A percentile compares a stretch with the other conserved stretches of the same genome.
Conservation (phyloP, 2,329 filamentous ascomycete species). For the Gnomoniopsis smithogilvyi region DNA sequence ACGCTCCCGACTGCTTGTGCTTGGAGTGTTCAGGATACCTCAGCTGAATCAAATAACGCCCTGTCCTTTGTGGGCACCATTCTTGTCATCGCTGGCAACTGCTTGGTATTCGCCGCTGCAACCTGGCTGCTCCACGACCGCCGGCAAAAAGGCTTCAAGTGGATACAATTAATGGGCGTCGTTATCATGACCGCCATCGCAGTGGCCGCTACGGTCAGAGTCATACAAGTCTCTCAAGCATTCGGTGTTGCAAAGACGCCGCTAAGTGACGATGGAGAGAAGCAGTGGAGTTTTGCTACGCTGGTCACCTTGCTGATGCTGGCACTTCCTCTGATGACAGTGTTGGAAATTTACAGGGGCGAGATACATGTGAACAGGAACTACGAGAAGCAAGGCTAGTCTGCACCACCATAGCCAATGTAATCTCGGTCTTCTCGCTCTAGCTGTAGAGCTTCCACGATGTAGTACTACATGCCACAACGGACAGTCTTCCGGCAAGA, state of each 20-base stretch:
- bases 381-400: neutral
- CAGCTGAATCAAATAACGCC: constrained; percentile 35
- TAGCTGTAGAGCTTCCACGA: too few species aligned
- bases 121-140: constrained; percentile 64
- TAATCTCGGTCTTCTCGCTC: too few species aligned
- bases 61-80: constrained; percentile 58
- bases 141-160: constrained; percentile 50
- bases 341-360: constrained; percentile 48
- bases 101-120: constrained; percentile 54
- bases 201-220: constrained; percentile 54
- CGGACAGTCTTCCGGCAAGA: too few species aligned
- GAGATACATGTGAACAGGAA: constrained; percentile 4
- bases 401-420: too few species aligned
- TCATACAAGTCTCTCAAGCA: constrained; percentile 57
- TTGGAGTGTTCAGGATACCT: constrained; percentile 41
- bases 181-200: constrained; percentile 55
- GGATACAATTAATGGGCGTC: constrained; percentile 50
- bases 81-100: constrained; percentile 57
- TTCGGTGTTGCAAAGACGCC: constrained; percentile 52
- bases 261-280: constrained; percentile 51
- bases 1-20: constrained; percentile 60
- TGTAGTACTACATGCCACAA: too few species aligned
- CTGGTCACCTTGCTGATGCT: constrained; percentile 58
- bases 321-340: constrained; percentile 56
- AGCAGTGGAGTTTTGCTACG: constrained; percentile 61